Evolutionary conservation across 2,329 filamentous ascomycete species (phyloP).

Genomic region (Trichophyton simii): DNA sequence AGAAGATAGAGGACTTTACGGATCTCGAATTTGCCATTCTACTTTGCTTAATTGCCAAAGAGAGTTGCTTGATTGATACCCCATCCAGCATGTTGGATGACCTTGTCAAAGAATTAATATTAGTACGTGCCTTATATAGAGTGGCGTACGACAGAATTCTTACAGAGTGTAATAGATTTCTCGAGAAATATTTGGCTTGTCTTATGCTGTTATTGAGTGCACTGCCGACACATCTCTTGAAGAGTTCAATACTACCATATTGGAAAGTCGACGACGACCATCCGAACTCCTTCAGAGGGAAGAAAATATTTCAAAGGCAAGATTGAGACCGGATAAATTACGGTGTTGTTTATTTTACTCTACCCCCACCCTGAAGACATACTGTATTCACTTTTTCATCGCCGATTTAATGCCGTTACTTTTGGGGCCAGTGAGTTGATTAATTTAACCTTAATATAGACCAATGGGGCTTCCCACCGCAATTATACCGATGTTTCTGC

Average conservation of each 20-base stretch:
- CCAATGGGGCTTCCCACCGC: background rate
- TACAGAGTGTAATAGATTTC: conserved; percentile 42
- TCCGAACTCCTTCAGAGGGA: background rate
- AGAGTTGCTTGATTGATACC: conserved; percentile 82
- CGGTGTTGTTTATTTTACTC: no score
- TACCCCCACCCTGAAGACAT: no score
- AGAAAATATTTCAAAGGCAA: background rate
- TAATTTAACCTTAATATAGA: background rate
- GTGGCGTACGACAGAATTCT: background rate
- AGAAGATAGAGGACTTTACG: conserved; percentile 63
- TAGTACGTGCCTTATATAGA: conserved; percentile 38
- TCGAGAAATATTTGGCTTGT: conserved; percentile 58
- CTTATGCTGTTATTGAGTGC: conserved; percentile 59
- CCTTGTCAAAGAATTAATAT: conserved; percentile 59
- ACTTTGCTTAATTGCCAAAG: conserved; percentile 64
- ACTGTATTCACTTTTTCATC: no score
- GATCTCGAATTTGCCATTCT: conserved; percentile 81
- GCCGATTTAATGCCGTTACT: no score
- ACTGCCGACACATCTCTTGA: conserved; percentile 61
- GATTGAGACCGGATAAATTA: background rate
- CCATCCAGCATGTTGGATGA: conserved; percentile 49
- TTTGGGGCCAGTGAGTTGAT: background rate
- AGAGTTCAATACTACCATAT: conserved; percentile 61
- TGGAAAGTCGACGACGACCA: conserved; percentile 23
- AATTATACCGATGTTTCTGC: no score